Percentiles rank a stretch among this genome's conserved stretches.
Evolutionary conservation across 169 alveolate genomes (phyloP).

Genomic region (Toxoplasma gondii): DNA sequence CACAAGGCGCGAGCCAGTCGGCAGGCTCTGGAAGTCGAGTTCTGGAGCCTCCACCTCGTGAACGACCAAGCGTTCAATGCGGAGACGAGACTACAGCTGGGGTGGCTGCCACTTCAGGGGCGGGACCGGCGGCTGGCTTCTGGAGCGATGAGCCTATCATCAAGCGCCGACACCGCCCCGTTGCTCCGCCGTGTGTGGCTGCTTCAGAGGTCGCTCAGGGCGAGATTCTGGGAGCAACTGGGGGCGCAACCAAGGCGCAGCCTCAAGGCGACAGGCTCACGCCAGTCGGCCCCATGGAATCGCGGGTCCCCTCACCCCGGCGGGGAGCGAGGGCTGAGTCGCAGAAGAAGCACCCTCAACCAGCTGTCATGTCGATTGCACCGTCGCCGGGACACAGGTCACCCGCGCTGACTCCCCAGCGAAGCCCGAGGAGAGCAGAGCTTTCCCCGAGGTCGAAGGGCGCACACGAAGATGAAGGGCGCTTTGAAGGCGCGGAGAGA

Average conservation of each 20-base stretch:
- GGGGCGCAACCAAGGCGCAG: too few relatives aligned
- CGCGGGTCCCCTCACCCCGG: background rate
- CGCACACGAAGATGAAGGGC: background rate
- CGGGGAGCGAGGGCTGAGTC: background rate
- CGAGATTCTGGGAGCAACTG: background rate
- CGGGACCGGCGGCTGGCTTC: background rate
- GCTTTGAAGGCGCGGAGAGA: background rate
- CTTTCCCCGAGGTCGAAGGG: background rate
- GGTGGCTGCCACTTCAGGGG: background rate
- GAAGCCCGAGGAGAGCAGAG: background rate
- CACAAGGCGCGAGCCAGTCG: too few relatives aligned
- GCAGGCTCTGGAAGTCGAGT: background rate
- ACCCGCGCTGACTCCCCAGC: background rate
- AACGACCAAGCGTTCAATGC: background rate
- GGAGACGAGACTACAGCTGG: background rate
- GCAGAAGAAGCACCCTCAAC: background rate
- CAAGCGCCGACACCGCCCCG: background rate
- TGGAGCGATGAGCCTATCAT: conserved; percentile 16
- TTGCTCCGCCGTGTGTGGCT: background rate
- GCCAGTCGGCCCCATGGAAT: background rate
- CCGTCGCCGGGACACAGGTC: background rate
- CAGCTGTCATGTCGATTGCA: background rate
- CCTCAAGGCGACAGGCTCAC: background rate
- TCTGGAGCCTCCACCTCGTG: background rate
- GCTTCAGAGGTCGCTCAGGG: background rate